Base-by-base conservation (phyloP, 192 early-diverging fungal genomes). In the Cetraspora pellucida region DNA sequence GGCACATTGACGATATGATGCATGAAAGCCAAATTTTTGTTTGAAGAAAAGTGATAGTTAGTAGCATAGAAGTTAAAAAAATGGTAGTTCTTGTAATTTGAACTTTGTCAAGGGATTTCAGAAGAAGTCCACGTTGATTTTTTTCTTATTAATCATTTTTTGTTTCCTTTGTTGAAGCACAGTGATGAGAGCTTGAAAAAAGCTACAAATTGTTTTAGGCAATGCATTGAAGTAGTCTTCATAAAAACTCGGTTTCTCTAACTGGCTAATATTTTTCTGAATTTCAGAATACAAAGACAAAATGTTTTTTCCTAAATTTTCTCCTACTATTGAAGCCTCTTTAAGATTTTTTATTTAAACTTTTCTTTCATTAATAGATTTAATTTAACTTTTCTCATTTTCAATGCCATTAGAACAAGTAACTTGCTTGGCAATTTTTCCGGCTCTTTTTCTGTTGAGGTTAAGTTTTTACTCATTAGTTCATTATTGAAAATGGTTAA, bases 1-100 rank as follows among this genome's bases (percentile, higher is more conserved):
- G 11, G 23, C 66, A 68, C 43, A 68, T 44, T 17, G 66, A 68
- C 21, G 66, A 68, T 25, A 68, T 44, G 0, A 68, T 68, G 17
- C 46, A 43, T 4, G 11, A 46, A 47, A 68, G 37, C 66, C 66
- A 68, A 23, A 68, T 45, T 43, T 43, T 68, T 19, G 27, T 45
- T 44, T 3, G 16, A 45, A 25, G 61, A 28, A 68, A 68, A 23
- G 66, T 14, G 3, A 65, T 65, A 0, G 63, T 65, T 17, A 65
- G 63, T 28, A 65, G 0, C 63, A 65, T 65, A 2, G 27, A 65
- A 19, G 63, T 43, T 28, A 30, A 65, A 27, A 65, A 65, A 3
- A 19, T 28, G 11, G 63, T 65, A 27, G 37, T 30, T 65, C 27
- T 65, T 65, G 63, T 10, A 25, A 65, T 28, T 13, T 65, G 63